A percentile compares a stretch with the other conserved stretches of the same genome.
These are phyloP conservation scores for Leccinum disarticulatum DNA, from an alignment of 768 basidiomycete species.

Conservation along the genomic window DNA sequence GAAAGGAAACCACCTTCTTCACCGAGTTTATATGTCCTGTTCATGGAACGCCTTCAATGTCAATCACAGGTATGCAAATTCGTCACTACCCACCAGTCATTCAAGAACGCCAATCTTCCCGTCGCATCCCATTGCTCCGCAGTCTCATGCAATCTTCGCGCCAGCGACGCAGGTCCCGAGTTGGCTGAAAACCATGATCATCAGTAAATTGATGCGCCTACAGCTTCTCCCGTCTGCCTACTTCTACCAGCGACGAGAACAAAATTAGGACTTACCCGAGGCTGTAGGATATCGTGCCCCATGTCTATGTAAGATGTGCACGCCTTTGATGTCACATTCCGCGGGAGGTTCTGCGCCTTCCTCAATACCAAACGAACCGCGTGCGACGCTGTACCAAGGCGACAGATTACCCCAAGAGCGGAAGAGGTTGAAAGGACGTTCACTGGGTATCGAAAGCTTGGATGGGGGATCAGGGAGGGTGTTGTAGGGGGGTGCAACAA, in stretches of 20 bases:
- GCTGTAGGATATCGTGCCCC: slow-evolving; percentile 75
- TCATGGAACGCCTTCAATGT: background rate
- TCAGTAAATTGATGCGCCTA: background rate
- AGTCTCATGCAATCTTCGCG: slow-evolving; percentile 51
- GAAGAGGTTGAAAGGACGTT: slow-evolving; percentile 61
- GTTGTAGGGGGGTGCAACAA: slow-evolving; percentile 49
- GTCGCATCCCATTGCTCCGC: slow-evolving; percentile 62
- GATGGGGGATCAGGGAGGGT: slow-evolving; percentile 22
- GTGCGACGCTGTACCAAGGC: slow-evolving; percentile 79
- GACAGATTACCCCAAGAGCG: slow-evolving; percentile 82
- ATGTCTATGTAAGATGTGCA: slow-evolving; percentile 81
- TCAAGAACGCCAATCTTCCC: slow-evolving; percentile 72
- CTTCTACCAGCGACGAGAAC: background rate
- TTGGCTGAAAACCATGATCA: slow-evolving; percentile 37
- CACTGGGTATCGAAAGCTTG: slow-evolving; percentile 7
- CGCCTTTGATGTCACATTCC: slow-evolving; percentile 66
- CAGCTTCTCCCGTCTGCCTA: background rate
- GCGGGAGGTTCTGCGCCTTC: slow-evolving; percentile 69
- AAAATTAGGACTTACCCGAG: slow-evolving; percentile 46
- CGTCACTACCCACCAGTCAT: slow-evolving; percentile 60
- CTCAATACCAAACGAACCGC: slow-evolving; percentile 67
- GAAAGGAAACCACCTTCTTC: slow-evolving; percentile 59
- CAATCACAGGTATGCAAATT: slow-evolving; percentile 9
- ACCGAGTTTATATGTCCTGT: slow-evolving; percentile 87
- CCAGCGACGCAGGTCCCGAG: slow-evolving; percentile 60